Base-by-base conservation (phyloP, 768 basidiomycete species). In the Cystofilobasidium macerans region DNA sequence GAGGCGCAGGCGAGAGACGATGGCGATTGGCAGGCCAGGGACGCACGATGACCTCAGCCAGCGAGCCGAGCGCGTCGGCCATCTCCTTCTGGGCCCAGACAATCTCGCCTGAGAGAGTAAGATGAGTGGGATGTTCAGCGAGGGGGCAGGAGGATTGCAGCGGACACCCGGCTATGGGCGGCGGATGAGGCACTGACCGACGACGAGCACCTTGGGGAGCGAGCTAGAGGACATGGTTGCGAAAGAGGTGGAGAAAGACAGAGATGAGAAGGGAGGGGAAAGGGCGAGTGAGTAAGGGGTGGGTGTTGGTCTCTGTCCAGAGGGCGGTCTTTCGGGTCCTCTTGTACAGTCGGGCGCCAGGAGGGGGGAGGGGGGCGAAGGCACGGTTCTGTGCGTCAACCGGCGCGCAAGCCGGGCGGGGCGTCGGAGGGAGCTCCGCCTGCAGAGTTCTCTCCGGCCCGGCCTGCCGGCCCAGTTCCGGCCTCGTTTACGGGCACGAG, bases 1-100 rank as follows among this genome's bases (percentile, higher is more conserved):
- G 43, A 47, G 32, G 43, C 20, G 59, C 20, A 48, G n/a, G 5
- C 24, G 48, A 20, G 16, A 59, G 30, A 14, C 28, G 56, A 26
- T 18, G 42, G 13, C 18, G 24, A 43, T 45, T 12, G 48, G 12
- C 38, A 26, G 28, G 62, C 38, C 45, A 51, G 69, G 3, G 14
- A 81, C 88, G 72, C 74, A 91, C 91, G 57, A 90, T 78, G 35
- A 92, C 79, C 60, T 90, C 85, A 36, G 88, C 84, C 64, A 88
- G 81, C 61, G 80, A 78, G 0, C 81, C 81, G 42, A 91, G 82
- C 67, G 89, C 78, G 42, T 80, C 76, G 64, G 84, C 77, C 61
- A 84, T 79, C 65, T 92, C 87, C 30, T 87, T 80, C 67, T 87
- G 83, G 0, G 89, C 88, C 89, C 89, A 92, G 35, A 85, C 81